phyloP scores from a whole-genome alignment of 2,329 filamentous ascomycete species.

The Alternaria solani region DNA sequence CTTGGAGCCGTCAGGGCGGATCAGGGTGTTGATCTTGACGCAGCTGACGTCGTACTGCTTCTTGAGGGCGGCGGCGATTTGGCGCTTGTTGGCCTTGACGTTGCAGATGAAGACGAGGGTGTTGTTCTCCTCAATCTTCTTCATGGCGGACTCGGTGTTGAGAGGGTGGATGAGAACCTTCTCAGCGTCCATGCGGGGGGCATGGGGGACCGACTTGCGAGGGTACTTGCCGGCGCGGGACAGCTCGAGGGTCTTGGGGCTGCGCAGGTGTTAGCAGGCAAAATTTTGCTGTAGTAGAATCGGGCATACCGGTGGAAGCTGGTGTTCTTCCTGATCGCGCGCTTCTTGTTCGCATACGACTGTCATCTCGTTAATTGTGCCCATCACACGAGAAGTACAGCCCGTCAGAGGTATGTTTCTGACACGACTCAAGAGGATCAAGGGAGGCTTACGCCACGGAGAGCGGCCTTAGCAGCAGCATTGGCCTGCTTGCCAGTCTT shows the following conservation, averaged over 20 bases:
- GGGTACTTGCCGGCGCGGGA: slow-evolving; percentile 94
- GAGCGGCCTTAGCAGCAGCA: slow-evolving; percentile 92
- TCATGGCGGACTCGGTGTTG: slow-evolving; percentile 99
- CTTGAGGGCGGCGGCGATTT: slow-evolving; percentile 98
- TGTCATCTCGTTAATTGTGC: slow-evolving; percentile 56
- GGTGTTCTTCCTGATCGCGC: slow-evolving; percentile 89
- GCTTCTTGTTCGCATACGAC: slow-evolving; percentile 82
- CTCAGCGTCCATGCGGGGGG: slow-evolving; percentile 92
- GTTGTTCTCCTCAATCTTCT: slow-evolving; percentile 99
- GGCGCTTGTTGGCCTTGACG: slow-evolving; percentile 92
- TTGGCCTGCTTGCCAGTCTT: slow-evolving; percentile 82
- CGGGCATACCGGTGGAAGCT: slow-evolving; percentile 79
- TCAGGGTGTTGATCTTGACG: slow-evolving; percentile 99
- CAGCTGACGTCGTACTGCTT: slow-evolving; percentile 99
- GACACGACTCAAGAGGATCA: slow-evolving; percentile 57
- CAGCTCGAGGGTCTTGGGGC: slow-evolving; percentile 91
- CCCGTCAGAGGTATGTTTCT: slow-evolving; percentile 62
- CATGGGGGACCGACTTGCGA: slow-evolving; percentile 90
- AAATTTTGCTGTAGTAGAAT: neutral
- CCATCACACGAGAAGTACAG: slow-evolving; percentile 54
- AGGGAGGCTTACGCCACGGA: slow-evolving; percentile 81
- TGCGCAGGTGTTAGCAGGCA: slow-evolving; percentile 13
- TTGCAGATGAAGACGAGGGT: slow-evolving; percentile 98
- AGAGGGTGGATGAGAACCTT: slow-evolving; percentile 97
- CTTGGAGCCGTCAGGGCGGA: slow-evolving; percentile 97